These are phyloP conservation scores for Umbelopsis ramanniana DNA, from an alignment of 192 early-diverging fungal genomes.

Conservation along the genomic window DNA sequence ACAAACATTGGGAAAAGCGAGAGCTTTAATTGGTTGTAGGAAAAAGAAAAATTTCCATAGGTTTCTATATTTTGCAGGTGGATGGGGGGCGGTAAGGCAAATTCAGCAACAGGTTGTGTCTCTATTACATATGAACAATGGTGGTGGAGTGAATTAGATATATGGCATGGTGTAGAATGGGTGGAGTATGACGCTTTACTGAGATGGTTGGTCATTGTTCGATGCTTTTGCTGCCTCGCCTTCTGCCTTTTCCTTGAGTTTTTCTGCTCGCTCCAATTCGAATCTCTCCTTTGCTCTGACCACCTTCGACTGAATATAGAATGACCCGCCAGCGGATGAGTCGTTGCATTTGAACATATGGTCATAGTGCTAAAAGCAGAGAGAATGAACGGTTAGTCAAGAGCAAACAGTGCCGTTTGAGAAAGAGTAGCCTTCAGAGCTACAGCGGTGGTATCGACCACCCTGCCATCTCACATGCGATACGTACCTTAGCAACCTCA, in stretches of 20 bases:
- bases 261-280: conserved; percentile 82
- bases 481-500: conserved; percentile 51
- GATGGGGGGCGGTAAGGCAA: neutral
- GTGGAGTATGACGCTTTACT: neutral
- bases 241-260: conserved; percentile 41
- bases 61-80: too few species aligned
- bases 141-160: conserved; percentile 4
- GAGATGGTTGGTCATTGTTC: conserved; percentile 15
- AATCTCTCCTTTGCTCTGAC: conserved; percentile 92
- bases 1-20: too few species aligned
- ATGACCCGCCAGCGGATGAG: conserved; percentile 82
- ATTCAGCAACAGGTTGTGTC: conserved; percentile 7
- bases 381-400: neutral
- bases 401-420: too few species aligned
- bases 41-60: neutral
- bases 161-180: conserved; percentile 1
- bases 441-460: neutral
- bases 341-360: conserved; percentile 90
- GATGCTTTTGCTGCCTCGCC: conserved; percentile 6
- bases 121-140: conserved; percentile 25
- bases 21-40: neutral
- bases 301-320: conserved; percentile 95
- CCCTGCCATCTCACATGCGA: neutral
- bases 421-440: neutral
- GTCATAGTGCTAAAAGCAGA: conserved; percentile 70